Base-by-base conservation (phyloP, 768 basidiomycete genomes). In the Pleurotus salmoneostramineus region DNA sequence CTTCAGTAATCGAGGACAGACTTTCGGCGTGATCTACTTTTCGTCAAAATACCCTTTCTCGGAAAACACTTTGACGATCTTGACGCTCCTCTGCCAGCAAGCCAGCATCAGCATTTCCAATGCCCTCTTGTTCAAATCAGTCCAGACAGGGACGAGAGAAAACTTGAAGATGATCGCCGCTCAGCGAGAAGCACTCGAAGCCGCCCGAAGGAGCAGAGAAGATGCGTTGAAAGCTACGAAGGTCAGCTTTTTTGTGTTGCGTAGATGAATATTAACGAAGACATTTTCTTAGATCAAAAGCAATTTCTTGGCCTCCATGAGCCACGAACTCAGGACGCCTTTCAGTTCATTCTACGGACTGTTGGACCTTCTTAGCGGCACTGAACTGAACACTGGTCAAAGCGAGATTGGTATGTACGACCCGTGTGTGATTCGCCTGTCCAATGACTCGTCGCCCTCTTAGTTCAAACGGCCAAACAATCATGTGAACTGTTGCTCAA, bases 301-400 rank as follows among this genome's bases (percentile, higher is more conserved):
- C 65, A 89, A 88, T 63, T 89, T 90, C 64, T 68, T 89, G 59
- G 86, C 87, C 4, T 83, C 86, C 5, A 90, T 90, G 87, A 87
- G 84, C 62, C 89, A 89, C 61, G 88, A 91, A 66, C 72, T 91
- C 56, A 76, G 89, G 55, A 91, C 89, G 0, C 89, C 89, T 0
- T 89, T 91, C 51, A 87, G 87, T 61, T 89, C 88, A 2, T 91
- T 89, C 68, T 91, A 89, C 65, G 89, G 89, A 11, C 72, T 91
- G 3, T 74, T 91, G 7, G 89, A 89, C 66, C 78, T 91, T n/a
- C 65, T 91, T 17, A 83, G 83, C 61, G 84, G 85, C 0, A 89
- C 88, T 2, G 84, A 88, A 61, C 73, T 91, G 10, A 86, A 87
- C 65, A 71, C 79, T 5, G 84, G 83, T 6, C 88, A 90, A 67